A percentile compares a stretch with the other conserved stretches of the same genome.
Evolutionary conservation across 371 early-diverging fungal species (phyloP).

Genomic region (Mycotypha africana): DNA sequence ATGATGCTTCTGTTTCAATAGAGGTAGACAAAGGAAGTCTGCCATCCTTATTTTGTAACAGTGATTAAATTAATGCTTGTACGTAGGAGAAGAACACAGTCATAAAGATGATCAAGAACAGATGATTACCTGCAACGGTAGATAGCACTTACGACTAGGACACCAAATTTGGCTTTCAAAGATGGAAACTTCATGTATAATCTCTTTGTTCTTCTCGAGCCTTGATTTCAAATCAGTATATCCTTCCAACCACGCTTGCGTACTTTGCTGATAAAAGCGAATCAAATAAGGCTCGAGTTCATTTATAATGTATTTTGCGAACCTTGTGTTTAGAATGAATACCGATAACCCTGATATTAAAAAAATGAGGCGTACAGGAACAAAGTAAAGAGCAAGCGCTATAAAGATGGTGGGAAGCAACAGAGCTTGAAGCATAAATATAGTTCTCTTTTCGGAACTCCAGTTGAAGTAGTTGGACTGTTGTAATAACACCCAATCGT

Average conservation of each 20-base stretch:
- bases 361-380: conserved; percentile 10
- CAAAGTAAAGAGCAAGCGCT: neutral
- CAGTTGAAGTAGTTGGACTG: conserved; percentile 26
- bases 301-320: conserved; percentile 7
- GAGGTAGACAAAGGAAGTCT: conserved; percentile 17
- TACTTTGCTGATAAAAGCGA: conserved; percentile 7
- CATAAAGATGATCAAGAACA: too few relatives aligned
- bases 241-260: conserved; percentile 2
- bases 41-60: conserved; percentile 8
- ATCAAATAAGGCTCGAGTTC: conserved; percentile 12
- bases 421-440: conserved; percentile 24
- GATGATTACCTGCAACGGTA: too few relatives aligned
- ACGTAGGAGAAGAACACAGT: too few relatives aligned
- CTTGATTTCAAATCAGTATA: conserved; percentile 19
- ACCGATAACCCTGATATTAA: conserved; percentile 9
- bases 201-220: conserved; percentile 6
- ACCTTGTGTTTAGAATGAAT: conserved; percentile 13
- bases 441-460: conserved; percentile 25
- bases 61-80: too few relatives aligned
- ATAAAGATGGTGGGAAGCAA: conserved; percentile 11
- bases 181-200: conserved; percentile 14
- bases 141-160: too few relatives aligned
- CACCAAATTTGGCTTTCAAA: conserved; percentile 27
- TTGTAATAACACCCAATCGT: conserved; percentile 21
- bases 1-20: conserved; percentile 8